phyloP scores from a whole-genome alignment of 768 basidiomycete species.

The Lentinula detonsa region DNA sequence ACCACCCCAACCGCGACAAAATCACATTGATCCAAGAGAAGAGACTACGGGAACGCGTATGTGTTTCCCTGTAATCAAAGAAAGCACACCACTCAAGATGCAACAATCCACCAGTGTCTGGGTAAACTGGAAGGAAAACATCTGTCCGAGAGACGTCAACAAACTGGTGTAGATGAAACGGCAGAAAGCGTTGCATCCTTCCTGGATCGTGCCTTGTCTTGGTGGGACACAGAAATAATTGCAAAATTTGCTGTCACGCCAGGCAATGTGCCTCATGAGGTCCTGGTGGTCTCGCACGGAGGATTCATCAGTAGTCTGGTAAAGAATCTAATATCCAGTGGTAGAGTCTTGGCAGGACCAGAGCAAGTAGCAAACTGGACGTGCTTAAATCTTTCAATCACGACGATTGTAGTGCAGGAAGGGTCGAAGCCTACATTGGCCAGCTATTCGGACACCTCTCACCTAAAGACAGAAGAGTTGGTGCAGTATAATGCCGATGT shows the following conservation, averaged over 20 bases:
- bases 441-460: conserved; percentile 49
- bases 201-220: conserved; percentile 40
- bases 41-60: conserved; percentile 62
- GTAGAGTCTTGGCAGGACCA: conserved; percentile 25
- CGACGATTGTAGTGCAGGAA: conserved; percentile 48
- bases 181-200: conserved; percentile 38
- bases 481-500: conserved; percentile 48
- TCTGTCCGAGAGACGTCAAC: conserved; percentile 1
- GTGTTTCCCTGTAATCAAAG: conserved; percentile 13
- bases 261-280: conserved; percentile 24
- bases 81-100: not conserved
- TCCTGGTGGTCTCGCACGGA: conserved; percentile 65
- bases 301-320: conserved; percentile 55
- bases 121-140: conserved; percentile 53
- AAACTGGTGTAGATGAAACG: conserved; percentile 20
- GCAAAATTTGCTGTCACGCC: conserved; percentile 14
- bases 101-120: conserved; percentile 37
- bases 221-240: conserved; percentile 54
- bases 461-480: conserved; percentile 33
- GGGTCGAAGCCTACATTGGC: conserved; percentile 34
- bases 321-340: conserved; percentile 34
- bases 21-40: conserved; percentile 34
- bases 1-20: conserved; percentile 33
- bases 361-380: conserved; percentile 24
- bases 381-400: conserved; percentile 52